Percentiles rank a stretch among this genome's conserved stretches.
These are phyloP conservation scores for Diaporthe destruens DNA, from an alignment of 2,329 filamentous ascomycete species.

Conservation along the genomic window DNA sequence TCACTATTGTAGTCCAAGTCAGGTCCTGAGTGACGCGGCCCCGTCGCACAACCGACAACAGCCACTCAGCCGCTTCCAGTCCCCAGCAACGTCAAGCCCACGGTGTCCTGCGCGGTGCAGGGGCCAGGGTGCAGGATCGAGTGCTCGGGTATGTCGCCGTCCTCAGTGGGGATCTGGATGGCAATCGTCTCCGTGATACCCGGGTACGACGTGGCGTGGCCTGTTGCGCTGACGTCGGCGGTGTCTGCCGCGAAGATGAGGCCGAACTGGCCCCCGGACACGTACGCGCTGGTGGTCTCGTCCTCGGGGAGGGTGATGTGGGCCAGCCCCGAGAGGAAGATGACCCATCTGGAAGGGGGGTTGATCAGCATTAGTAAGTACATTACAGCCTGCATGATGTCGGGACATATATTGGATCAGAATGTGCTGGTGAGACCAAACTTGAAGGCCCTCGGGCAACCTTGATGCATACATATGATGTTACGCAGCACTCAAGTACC, in stretches of 20 bases:
- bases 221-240: slow-evolving; percentile 52
- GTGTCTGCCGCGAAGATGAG: slow-evolving; percentile 59
- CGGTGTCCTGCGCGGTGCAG: slow-evolving; percentile 47
- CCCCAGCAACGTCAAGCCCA: slow-evolving; percentile 2
- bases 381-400: not conserved
- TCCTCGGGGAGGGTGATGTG: slow-evolving; percentile 56
- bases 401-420: not conserved
- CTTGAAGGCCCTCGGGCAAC: not conserved
- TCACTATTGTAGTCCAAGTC: no score
- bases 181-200: slow-evolving; percentile 53
- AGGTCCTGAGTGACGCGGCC: no score
- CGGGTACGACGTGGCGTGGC: slow-evolving; percentile 57
- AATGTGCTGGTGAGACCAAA: not conserved
- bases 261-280: slow-evolving; percentile 55
- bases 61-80: not conserved
- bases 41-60: no score
- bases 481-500: no score
- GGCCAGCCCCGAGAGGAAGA: slow-evolving; percentile 55
- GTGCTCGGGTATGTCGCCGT: slow-evolving; percentile 53
- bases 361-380: not conserved
- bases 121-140: slow-evolving; percentile 55
- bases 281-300: slow-evolving; percentile 49
- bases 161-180: slow-evolving; percentile 53
- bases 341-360: slow-evolving; percentile 48
- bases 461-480: no score